phyloP scores from a whole-genome alignment of 2,329 filamentous ascomycete species.

The Macrophomina pseudophaseolina region DNA sequence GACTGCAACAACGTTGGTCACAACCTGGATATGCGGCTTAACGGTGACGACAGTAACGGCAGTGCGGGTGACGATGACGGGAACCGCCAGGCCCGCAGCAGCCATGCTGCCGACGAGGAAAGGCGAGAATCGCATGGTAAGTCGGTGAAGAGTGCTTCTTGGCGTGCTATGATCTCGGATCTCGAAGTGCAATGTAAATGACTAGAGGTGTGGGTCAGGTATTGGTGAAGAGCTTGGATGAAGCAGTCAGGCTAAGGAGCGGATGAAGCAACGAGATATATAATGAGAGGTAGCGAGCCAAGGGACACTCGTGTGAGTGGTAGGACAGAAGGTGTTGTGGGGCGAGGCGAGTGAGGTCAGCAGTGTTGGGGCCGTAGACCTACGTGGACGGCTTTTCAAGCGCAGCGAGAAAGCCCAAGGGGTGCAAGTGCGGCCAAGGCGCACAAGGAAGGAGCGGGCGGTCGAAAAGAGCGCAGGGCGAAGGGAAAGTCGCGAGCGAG shows the following conservation, averaged over 20 bases:
- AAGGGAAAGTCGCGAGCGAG: constrained; percentile 6
- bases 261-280: background rate
- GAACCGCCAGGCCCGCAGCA: constrained; percentile 4
- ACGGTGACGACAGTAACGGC: background rate
- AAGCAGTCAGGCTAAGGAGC: background rate
- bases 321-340: background rate
- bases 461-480: background rate
- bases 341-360: background rate
- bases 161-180: background rate
- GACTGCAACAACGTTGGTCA: background rate
- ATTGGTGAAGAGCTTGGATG: background rate
- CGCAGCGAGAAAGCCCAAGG: constrained; percentile 14
- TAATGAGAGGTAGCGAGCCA: background rate
- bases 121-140: constrained; percentile 14
- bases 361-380: background rate
- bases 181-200: background rate
- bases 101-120: constrained; percentile 3
- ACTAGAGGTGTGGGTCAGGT: constrained; percentile 4
- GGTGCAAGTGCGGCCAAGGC: constrained; percentile 3
- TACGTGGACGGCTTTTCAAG: constrained; percentile 24
- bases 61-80: constrained; percentile 5
- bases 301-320: background rate
- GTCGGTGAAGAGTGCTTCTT: background rate
- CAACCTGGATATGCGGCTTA: background rate
- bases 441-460: constrained; percentile 5